A percentile compares a stretch with the other conserved stretches of the same genome.
Evolutionary conservation across 2,329 filamentous ascomycete species (phyloP).

Genomic region (Plectosphaerella cucumerina): DNA sequence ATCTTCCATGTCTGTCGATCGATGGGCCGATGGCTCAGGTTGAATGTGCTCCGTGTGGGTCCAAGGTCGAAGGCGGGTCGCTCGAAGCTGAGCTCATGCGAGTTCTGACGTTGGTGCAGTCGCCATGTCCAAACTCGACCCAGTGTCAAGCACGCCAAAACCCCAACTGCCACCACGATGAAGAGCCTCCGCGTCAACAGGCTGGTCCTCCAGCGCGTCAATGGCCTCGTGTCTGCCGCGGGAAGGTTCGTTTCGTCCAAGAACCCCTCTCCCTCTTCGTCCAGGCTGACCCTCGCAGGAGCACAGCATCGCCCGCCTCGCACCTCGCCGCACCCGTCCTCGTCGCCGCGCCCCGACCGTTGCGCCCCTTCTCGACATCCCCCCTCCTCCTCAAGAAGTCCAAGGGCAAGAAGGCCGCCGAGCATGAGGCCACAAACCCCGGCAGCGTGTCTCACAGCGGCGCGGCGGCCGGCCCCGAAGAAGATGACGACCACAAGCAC

Average conservation of each 20-base stretch:
- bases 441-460: slow-evolving; percentile 6
- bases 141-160: too few species aligned
- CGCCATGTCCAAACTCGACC: too few species aligned
- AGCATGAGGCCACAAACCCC: slow-evolving; percentile 10
- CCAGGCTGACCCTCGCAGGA: neutral
- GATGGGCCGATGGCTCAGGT: too few species aligned
- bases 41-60: too few species aligned
- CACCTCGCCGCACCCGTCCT: slow-evolving; percentile 3
- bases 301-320: slow-evolving; percentile 1
- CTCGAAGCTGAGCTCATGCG: too few species aligned
- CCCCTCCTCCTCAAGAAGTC: slow-evolving; percentile 30
- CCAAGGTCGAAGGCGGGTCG: too few species aligned
- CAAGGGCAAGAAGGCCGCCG: slow-evolving; percentile 19
- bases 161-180: neutral
- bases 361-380: slow-evolving; percentile 23
- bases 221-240: slow-evolving; percentile 7
- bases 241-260: slow-evolving; percentile 4
- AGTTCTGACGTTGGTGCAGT: too few species aligned
- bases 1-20: too few species aligned
- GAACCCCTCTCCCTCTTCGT: neutral
- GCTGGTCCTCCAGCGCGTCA: slow-evolving; percentile 5
- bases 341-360: slow-evolving; percentile 7
- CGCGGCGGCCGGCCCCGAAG: slow-evolving; percentile 12
- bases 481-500: slow-evolving; percentile 15
- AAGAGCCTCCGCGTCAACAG: slow-evolving; percentile 2